A percentile compares a stretch with the other conserved stretches of the same genome.
These are phyloP conservation scores for Quercus aquifolioides DNA, from an alignment of 306 rosid species.

Conservation along the genomic window DNA sequence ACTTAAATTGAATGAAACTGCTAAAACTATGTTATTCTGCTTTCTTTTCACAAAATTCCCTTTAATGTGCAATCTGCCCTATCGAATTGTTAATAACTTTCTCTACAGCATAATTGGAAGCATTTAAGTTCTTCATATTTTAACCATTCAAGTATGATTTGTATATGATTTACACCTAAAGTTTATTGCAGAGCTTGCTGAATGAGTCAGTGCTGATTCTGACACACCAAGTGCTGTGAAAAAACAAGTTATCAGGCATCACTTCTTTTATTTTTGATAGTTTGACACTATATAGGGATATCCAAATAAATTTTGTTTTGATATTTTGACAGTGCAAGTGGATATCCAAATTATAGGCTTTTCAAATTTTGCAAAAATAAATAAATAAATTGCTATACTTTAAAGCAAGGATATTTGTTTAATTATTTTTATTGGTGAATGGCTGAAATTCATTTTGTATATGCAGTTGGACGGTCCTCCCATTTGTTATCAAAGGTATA, in stretches of 20 bases:
- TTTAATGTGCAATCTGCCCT: too few relatives aligned
- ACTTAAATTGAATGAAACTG: too few relatives aligned
- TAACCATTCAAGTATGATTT: background rate
- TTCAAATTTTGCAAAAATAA: constrained; percentile 3
- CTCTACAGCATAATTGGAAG: too few relatives aligned
- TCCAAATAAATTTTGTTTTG: background rate
- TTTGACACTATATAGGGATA: background rate
- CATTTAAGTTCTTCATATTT: background rate
- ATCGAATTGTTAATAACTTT: too few relatives aligned
- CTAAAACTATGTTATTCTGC: too few relatives aligned
- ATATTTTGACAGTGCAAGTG: background rate
- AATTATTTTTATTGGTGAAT: constrained; percentile 9
- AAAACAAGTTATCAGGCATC: background rate
- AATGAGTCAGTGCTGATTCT: background rate
- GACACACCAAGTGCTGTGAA: background rate
- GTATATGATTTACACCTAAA: background rate
- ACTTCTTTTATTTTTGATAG: background rate
- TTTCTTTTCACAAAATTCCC: too few relatives aligned
- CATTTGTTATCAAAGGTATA: constrained; percentile 57
- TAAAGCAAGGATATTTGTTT: background rate
- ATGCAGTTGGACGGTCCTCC: constrained; percentile 83
- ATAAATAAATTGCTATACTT: background rate
- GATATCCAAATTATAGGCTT: background rate
- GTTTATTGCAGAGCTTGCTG: background rate
- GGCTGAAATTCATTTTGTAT: constrained; percentile 26